Evolutionary conservation across 306 rosid species (phyloP).

Genomic region (Oxytropis ochrocephala): DNA sequence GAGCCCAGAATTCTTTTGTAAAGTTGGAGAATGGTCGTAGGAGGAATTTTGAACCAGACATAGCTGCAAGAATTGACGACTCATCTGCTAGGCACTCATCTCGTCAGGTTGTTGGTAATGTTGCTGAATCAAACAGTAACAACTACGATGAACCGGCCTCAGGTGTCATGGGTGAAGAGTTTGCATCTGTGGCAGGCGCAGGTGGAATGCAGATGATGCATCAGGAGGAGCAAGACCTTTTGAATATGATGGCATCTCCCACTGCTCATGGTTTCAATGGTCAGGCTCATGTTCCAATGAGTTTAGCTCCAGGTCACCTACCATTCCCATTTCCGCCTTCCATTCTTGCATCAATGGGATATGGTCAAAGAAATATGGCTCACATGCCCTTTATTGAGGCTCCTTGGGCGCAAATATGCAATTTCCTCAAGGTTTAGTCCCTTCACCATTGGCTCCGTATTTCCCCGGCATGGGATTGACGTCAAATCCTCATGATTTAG

Average conservation of each 20-base stretch:
- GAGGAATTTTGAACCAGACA: conserved; percentile 51
- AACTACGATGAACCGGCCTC: conserved; percentile 48
- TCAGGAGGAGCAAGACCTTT: conserved; percentile 89
- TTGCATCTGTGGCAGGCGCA: conserved; percentile 51
- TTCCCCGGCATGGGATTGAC: conserved; percentile 60
- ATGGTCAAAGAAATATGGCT: conserved; percentile 63
- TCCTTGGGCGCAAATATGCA: conserved; percentile 81
- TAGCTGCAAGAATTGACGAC: conserved; percentile 47
- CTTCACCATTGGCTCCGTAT: conserved; percentile 59
- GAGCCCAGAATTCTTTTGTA: conserved; percentile 36
- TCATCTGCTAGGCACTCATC: conserved; percentile 43
- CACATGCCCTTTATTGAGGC: conserved; percentile 71
- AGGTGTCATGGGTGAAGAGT: conserved; percentile 49
- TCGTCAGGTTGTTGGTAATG: conserved; percentile 37
- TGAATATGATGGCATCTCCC: conserved; percentile 77
- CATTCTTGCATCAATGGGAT: conserved; percentile 74
- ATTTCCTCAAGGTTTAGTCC: conserved; percentile 70
- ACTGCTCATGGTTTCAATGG: conserved; percentile 61
- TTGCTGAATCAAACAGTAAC: conserved; percentile 51
- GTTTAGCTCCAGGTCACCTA: conserved; percentile 59
- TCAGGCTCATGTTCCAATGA: conserved; percentile 68
- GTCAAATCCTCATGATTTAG: conserved; percentile 54
- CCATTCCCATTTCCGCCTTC: conserved; percentile 73
- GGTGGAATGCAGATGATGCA: conserved; percentile 60
- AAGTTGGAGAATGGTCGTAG: conserved; percentile 57